Base-by-base conservation (phyloP, 441 rosid species). In the Populus hybrid region DNA sequence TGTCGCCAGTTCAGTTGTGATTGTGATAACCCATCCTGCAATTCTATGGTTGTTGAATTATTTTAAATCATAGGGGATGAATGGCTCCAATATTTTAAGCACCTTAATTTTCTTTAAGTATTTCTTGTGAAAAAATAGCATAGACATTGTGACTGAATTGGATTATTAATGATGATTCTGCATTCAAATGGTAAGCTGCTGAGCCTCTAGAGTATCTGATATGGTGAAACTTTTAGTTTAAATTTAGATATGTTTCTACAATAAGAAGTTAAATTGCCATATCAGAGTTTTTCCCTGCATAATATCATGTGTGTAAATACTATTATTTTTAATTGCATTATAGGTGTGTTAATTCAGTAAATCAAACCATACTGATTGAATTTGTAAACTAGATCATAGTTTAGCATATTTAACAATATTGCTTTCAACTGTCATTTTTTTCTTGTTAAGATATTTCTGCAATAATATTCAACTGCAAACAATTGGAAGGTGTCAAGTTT, bases 401-500 rank as follows among this genome's bases (percentile, higher is more conserved):
- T 54, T 54, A 54, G 61, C 21, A 54, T 18, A 54, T 54, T 18
- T 54, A 54, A 16, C n/a, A 54, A 54, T 54, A 16, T 54, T 54
- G 8, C 8, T 54, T 54, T 54, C 61, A 54, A 18, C 9, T 54
- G 21, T 54, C 21, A 54, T 54, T 54, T 54, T 54, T 54, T 54
- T 54, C 61, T 1, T 18, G 9, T 18, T 9, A 54, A 54, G 21
- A 54, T 54, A 21, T 54, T 54, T 18, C 61, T 54, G 21, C 61
- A 54, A 54, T 54, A 2, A 6, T 2, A 54, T 84, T 87, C 93
- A 85, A 90, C 93, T 8, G 91, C 99, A 20, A 97, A 97, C 86
- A 97, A 97, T 87, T 95, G 99, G 99, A 99, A 16, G 98, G 99
- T 81, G 99, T 97, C 77, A 93, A 95, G 88, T 97, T 97, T 80